Base-by-base conservation (phyloP, 495 filamentous ascomycete genomes). In the Annulohypoxylon maeteangense region DNA sequence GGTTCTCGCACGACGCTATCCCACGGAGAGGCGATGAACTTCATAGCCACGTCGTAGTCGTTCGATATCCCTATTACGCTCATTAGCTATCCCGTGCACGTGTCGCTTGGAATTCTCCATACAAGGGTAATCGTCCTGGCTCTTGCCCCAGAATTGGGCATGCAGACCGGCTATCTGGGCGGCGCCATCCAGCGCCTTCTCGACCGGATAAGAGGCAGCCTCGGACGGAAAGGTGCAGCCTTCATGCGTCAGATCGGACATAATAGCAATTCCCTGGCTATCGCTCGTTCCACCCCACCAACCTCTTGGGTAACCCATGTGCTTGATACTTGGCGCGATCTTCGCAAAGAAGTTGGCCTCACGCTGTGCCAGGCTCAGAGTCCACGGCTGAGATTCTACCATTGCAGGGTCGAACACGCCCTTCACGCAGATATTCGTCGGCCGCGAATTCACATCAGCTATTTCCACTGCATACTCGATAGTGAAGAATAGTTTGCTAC, bases 231-330 rank as follows among this genome's bases (percentile, higher is more conserved):
- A 76, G 1, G 69, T 74, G 34, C 74, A 76, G 12, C 67, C 74
- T 3, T 74, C 65, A 4, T 64, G 32, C 14, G 61, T 68, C 11
- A 80, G 63, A 58, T 80, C 78, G 16, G 76, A 68, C 76, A 80
- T 79, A 23, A 80, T 75, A 18, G 83, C 65, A 38, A 80, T 78
- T 14, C 78, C 78, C 31, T 80, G 78, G 38, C 62, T 67, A 1
- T 65, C 44, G 51, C 40, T 72, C 25, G 55, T 70, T 10, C 76
- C 76, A 11, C 67, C 74, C 78, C 78, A 80, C 73, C 71, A 80
- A n/a, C 71, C 71, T 44, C 62, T 75, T n/a, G 78, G 78, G 25
- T 77, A 74, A 12, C 65, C 57, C 76, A 78, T 77, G 48, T 75
- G 40, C 40, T 64, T 66, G 12, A 80, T 68, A 18, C 22, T 31